Evolutionary conservation across 345 rosid genomes (phyloP).

Genomic region (Diplotaxis tenuifolia): DNA sequence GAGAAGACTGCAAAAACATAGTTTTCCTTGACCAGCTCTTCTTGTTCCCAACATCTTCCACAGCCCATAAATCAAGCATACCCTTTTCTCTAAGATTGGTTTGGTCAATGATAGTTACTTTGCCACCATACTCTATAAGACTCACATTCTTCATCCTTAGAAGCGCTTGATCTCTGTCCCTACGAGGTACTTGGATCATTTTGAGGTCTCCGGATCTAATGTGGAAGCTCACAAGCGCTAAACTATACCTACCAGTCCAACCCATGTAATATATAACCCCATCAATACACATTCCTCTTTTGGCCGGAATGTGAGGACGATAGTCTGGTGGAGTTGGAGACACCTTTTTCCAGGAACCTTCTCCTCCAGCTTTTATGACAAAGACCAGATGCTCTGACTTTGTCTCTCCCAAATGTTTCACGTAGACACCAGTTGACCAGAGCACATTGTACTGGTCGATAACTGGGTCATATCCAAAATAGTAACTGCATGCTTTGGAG

Average conservation of each 20-base stretch:
- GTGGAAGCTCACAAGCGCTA: not conserved
- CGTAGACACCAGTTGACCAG: not conserved
- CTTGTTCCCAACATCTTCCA: not conserved
- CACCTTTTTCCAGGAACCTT: not conserved
- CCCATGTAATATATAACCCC: not conserved
- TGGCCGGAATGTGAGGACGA: not conserved
- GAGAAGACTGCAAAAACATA: not conserved
- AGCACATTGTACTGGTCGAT: not conserved
- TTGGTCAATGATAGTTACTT: not conserved
- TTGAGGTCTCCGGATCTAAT: not conserved
- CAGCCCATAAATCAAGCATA: not conserved
- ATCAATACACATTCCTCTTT: not conserved
- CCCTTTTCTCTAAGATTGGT: not conserved
- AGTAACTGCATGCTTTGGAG: not conserved
- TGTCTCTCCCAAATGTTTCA: not conserved
- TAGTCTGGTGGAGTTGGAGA: not conserved
- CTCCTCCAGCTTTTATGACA: not conserved
- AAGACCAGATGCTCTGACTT: not conserved
- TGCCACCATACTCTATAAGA: not conserved
- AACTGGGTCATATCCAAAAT: not conserved
- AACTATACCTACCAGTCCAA: not conserved
- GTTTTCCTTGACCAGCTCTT: not conserved
- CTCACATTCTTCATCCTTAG: not conserved
- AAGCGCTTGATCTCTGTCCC: not conserved
- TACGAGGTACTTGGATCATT: not conserved